phyloP scores from a whole-genome alignment of 768 basidiomycete species.

The Tulasnella sp. region DNA sequence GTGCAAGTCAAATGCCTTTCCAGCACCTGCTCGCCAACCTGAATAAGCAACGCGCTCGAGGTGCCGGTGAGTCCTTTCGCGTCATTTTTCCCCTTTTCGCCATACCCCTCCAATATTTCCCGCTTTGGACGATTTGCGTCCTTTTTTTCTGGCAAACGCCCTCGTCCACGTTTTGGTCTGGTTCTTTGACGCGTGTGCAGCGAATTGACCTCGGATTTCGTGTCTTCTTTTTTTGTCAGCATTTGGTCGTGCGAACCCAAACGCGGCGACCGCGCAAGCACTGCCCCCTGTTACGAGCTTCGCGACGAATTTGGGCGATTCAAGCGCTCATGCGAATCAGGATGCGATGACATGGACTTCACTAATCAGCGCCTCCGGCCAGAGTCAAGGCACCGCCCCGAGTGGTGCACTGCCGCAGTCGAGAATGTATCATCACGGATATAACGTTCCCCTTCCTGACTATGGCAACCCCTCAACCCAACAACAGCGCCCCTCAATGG shows the following conservation, averaged over 20 bases:
- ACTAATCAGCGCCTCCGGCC: constrained; percentile 9
- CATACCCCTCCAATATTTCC: neutral
- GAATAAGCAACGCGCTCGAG: constrained; percentile 34
- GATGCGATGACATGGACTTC: constrained; percentile 9
- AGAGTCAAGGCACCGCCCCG: constrained; percentile 14
- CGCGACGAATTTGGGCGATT: neutral
- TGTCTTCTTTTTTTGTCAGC: neutral
- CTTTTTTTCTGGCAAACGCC: neutral
- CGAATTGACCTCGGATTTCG: neutral
- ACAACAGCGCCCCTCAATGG: neutral
- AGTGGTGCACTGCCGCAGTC: constrained; percentile 8
- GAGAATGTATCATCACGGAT: constrained; percentile 9
- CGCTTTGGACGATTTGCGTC: neutral
- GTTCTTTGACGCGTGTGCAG: neutral
- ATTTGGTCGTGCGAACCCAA: neutral
- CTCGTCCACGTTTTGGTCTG: neutral
- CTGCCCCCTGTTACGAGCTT: constrained; percentile 6
- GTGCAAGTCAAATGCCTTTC: constrained; percentile 39
- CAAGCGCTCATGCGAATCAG: neutral
- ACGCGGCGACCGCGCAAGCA: neutral
- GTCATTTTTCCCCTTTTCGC: neutral
- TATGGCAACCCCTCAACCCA: neutral
- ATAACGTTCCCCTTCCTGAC: constrained; percentile 5
- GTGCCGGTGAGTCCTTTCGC: constrained; percentile 23
- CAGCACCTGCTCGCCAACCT: constrained; percentile 39